These are phyloP conservation scores for Epichloe sylvatica DNA, from an alignment of 2,329 filamentous ascomycete species.

Conservation along the genomic window DNA sequence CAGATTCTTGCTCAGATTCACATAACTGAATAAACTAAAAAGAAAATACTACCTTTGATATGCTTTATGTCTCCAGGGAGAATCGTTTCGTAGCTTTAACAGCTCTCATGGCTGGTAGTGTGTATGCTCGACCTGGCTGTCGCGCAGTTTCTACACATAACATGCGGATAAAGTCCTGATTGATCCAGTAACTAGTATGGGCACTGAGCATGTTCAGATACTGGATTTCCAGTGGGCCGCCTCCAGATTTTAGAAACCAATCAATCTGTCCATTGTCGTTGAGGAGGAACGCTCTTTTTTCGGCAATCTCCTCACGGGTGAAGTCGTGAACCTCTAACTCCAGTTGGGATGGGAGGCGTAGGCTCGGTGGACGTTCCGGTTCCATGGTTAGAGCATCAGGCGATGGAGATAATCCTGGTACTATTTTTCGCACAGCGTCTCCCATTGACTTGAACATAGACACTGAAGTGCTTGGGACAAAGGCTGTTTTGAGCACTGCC, in stretches of 20 bases:
- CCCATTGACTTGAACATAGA: constrained; percentile 52
- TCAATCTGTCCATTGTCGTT: constrained; percentile 98
- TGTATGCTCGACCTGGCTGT: constrained; percentile 48
- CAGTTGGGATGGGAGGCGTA: constrained; percentile 49
- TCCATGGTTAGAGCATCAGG: constrained; percentile 16
- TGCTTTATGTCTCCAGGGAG: constrained; percentile 5
- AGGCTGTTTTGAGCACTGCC: constrained; percentile 58
- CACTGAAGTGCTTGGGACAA: constrained; percentile 59
- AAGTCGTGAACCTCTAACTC: constrained; percentile 96
- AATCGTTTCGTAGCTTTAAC: constrained; percentile 36
- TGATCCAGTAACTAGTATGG: constrained; percentile 87
- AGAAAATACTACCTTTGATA: too few relatives aligned
- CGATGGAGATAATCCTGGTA: constrained; percentile 35
- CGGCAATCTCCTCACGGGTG: constrained; percentile 77
- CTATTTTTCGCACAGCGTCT: constrained; percentile 46
- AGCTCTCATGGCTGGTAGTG: constrained; percentile 44
- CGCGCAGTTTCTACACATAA: constrained; percentile 79
- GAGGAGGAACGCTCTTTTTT: constrained; percentile 72
- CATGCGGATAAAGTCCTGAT: constrained; percentile 77
- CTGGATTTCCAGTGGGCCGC: constrained; percentile 82
- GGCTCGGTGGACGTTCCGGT: constrained; percentile 23
- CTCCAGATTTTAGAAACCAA: constrained; percentile 70
- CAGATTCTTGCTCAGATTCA: neutral
- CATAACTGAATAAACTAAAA: too few relatives aligned
- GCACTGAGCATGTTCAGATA: constrained; percentile 95